Evolutionary conservation across 2,329 filamentous ascomycete genomes (phyloP), one percentile per base, ranked within the genome.

Genomic region (Parascedosporium putredinis): DNA sequence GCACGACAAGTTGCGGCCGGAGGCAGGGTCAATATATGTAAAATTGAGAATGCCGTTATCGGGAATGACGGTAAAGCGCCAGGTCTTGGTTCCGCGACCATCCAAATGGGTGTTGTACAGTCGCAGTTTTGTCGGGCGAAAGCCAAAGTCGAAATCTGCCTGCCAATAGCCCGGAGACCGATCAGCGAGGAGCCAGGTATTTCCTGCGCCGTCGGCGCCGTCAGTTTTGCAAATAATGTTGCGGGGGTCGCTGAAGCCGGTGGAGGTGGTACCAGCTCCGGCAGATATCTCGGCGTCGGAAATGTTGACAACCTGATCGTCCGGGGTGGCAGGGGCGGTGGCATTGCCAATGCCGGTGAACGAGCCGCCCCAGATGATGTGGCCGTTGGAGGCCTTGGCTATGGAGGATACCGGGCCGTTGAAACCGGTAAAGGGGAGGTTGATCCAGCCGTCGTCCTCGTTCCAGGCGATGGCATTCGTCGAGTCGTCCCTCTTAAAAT

Each of bases 21-120:
- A 85, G 34, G 63, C 70, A 22, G 85, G 83, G 60, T 97, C 88
- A 55, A 83, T 82, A 58, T 93, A 97, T 33, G 89, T 95, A 60
- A 98, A 76, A 66, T 97, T 96, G 82, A 98, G 87, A 63, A 98
- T 96, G 48, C 93, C 93, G 54, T 86, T 83, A 59, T 91, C 80
- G 4, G 91, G 90, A 52, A 91, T 71, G 16, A 89, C 87, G 20
- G 87, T 88, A 62, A 88, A 94, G 51, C 89, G 81, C 70, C 88
- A 98, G 0, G 84, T 86, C 68, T 87, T 86, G 25, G 90, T 95
- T 25, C 93, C 90, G 55, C 89, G 83, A 47, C 86, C 88, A 58
- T 93, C 81, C 48, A 81, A 75, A 57, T 86, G 81, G 2, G 91
- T 93, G 67, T 98, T 98, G 73, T 86, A 88, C 22, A 98, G 71